phyloP scores from a whole-genome alignment of 352 stramenopile genomes.

The Phytopythium chamaehyphon region DNA sequence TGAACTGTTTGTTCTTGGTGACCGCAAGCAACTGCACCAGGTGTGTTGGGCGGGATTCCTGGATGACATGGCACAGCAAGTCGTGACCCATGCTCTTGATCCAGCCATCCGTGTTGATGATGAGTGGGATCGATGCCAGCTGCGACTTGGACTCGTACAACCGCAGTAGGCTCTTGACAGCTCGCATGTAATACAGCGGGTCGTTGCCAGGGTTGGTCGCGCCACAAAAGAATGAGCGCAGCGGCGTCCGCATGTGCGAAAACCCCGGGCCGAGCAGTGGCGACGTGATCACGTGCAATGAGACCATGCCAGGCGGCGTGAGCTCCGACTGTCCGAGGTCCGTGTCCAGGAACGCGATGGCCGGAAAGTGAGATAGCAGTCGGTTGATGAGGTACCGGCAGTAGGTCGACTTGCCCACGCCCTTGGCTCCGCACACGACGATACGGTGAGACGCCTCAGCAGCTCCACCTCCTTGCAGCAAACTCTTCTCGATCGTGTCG shows the following conservation, averaged over 20 bases:
- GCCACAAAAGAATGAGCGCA: constrained; percentile 74
- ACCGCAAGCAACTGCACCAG: constrained; percentile 92
- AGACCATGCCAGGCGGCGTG: constrained; percentile 90
- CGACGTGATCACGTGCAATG: constrained; percentile 82
- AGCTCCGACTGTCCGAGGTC: constrained; percentile 96
- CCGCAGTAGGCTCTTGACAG: constrained; percentile 63
- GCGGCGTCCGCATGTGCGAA: constrained; percentile 81
- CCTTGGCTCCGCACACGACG: constrained; percentile 93
- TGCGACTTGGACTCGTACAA: constrained; percentile 56
- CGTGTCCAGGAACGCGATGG: constrained; percentile 93
- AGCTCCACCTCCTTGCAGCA: constrained; percentile 9
- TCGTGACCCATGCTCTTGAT: constrained; percentile 96
- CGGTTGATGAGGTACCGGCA: constrained; percentile 93
- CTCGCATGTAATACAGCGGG: constrained; percentile 69
- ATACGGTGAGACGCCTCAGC: constrained; percentile 48
- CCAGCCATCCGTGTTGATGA: constrained; percentile 98
- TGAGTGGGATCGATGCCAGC: constrained; percentile 59
- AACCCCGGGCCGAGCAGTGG: constrained; percentile 92
- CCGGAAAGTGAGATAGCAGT: constrained; percentile 62
- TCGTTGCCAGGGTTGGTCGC: constrained; percentile 73
- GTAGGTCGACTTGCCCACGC: constrained; percentile 95
- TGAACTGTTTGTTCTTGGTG: constrained; percentile 86
- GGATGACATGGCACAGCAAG: constrained; percentile 90
- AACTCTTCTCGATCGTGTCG: constrained; percentile 34
- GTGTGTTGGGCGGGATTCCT: constrained; percentile 80